Conservation (phyloP, 164 flowering plant genomes). For the Aristolochia contorta region DNA sequence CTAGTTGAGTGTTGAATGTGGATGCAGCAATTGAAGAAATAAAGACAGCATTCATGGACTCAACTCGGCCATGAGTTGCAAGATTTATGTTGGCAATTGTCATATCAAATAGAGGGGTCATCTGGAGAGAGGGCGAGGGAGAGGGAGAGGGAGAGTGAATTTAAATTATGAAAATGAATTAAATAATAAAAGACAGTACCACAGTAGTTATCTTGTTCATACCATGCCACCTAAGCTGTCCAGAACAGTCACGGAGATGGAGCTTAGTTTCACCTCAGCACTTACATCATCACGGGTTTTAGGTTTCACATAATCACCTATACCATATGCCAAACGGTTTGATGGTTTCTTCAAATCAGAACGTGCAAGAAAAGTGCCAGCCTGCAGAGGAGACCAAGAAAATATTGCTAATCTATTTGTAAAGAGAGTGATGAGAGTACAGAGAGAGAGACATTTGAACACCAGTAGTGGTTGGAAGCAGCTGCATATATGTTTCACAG, state of each 20-base stretch:
- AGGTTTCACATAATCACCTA: conserved; percentile 80
- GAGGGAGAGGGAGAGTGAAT: no score
- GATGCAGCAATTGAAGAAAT: conserved; percentile 96
- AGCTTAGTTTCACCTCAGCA: conserved; percentile 80
- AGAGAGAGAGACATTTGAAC: no score
- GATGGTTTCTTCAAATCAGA: conserved; percentile 83
- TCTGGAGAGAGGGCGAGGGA: conserved; percentile 31
- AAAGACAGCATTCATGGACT: conserved; percentile 92
- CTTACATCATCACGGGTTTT: conserved; percentile 72
- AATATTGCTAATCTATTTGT: not conserved
- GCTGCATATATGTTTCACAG: no score
- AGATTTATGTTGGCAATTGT: conserved; percentile 84
- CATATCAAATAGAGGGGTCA: conserved; percentile 86
- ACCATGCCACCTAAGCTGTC: conserved; percentile 95
- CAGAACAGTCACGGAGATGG: conserved; percentile 70
- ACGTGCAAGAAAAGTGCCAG: conserved; percentile 91
- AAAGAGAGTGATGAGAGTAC: not conserved
- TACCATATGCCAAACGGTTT: conserved; percentile 60
- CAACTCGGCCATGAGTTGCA: conserved; percentile 82
- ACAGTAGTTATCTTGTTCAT: conserved; percentile 11
- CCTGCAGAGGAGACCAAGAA: conserved; percentile 35
- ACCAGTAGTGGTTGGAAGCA: no score
- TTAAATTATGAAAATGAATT: not conserved
- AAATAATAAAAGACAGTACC: not conserved
- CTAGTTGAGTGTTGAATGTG: conserved; percentile 78